These are phyloP conservation scores for Themeda triandra DNA, from an alignment of 176 grass and related monocot species.

Conservation along the genomic window DNA sequence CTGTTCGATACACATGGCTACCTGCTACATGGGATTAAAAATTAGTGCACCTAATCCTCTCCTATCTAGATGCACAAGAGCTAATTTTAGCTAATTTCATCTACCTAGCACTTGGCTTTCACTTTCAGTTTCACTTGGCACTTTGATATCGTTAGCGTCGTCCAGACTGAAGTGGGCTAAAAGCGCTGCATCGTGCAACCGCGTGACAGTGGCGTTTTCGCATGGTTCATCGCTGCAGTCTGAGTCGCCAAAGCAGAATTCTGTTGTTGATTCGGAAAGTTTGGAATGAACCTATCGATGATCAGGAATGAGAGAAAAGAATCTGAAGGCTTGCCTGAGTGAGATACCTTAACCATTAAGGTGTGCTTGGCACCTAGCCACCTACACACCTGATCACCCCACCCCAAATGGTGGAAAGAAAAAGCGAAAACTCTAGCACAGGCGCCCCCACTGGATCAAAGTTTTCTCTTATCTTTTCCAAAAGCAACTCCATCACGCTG, in stretches of 20 bases:
- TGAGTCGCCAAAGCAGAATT: constrained; percentile 23
- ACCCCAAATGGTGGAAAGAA: background rate
- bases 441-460: constrained; percentile 23
- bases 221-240: background rate
- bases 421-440: constrained; percentile 5
- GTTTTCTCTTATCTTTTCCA: constrained; percentile 19
- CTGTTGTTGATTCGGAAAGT: constrained; percentile 18
- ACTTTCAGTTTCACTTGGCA: background rate
- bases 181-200: background rate
- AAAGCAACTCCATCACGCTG: constrained; percentile 37
- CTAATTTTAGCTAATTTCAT: too few relatives aligned
- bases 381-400: background rate
- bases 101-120: too few relatives aligned
- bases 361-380: constrained; percentile 21
- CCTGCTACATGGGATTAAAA: too few relatives aligned
- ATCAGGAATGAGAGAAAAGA: constrained; percentile 27
- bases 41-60: too few relatives aligned
- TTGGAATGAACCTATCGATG: background rate
- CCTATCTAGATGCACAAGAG: too few relatives aligned
- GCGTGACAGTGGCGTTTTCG: background rate
- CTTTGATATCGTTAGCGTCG: background rate
- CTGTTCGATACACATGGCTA: too few relatives aligned
- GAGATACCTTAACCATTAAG: constrained; percentile 58
- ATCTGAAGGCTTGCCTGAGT: constrained; percentile 4
- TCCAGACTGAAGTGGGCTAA: background rate